A percentile compares a stretch with the other conserved stretches of the same genome.
Conservation (phyloP, 169 alveolate species). For the Miamiensis avidus region DNA sequence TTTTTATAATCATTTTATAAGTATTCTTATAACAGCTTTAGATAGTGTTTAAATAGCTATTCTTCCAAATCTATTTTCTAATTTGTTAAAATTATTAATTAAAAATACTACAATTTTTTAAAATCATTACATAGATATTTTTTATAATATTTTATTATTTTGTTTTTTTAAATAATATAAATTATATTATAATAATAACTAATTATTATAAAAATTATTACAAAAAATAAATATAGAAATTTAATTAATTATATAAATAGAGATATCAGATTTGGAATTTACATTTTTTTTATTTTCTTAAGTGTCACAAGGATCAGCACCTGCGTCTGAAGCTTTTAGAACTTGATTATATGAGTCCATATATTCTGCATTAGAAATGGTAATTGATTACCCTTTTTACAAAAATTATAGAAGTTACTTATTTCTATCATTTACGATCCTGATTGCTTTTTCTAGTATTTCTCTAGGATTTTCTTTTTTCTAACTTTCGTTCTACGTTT, state of each 20-base stretch:
- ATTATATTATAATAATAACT: too few species aligned
- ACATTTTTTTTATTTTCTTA: not conserved
- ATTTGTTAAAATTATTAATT: too few species aligned
- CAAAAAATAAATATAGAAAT: too few species aligned
- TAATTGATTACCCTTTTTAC: not conserved
- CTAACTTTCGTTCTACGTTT: not conserved
- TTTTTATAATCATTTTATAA: not conserved
- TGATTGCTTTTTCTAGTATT: not conserved
- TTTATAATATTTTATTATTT: too few species aligned
- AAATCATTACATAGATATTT: too few species aligned
- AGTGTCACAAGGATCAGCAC: constrained; percentile 4
- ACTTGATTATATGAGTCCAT: constrained; percentile 8
- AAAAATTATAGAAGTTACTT: not conserved
- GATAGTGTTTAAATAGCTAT: constrained; percentile 4
- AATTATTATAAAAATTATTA: too few species aligned
- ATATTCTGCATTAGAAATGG: constrained; percentile 18
- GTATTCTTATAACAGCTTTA: constrained; percentile 1
- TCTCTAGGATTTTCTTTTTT: not conserved
- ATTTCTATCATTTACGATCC: not conserved
- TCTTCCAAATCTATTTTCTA: too few species aligned
- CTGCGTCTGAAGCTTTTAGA: constrained; percentile 12
- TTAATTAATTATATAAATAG: too few species aligned
- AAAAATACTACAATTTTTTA: too few species aligned
- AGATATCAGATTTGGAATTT: too few species aligned
- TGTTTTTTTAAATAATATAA: too few species aligned